Conservation (phyloP, 2,329 filamentous ascomycete species). For the Aphanocladium album region DNA sequence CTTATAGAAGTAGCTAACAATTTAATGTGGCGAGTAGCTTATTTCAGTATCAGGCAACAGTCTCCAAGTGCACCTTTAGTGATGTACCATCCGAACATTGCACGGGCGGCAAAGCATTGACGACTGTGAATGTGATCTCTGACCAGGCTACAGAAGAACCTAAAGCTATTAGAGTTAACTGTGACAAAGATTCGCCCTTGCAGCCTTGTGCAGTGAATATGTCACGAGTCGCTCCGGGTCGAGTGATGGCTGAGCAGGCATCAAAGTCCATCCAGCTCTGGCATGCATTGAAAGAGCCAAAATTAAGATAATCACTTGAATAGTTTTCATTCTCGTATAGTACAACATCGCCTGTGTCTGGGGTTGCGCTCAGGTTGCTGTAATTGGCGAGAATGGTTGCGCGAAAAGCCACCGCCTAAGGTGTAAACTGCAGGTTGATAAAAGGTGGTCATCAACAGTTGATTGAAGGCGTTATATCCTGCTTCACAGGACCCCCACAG, state of each 20-base stretch:
- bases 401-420: neutral
- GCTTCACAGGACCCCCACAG: neutral
- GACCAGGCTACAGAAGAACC: neutral
- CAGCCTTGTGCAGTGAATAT: neutral
- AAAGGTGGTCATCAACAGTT: neutral
- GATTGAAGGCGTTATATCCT: neutral
- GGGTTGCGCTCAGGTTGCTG: neutral
- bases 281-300: neutral
- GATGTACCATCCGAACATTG: neutral
- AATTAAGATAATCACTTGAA: neutral
- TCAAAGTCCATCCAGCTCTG: constrained; percentile 2
- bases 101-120: neutral
- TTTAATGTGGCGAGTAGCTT: neutral
- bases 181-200: neutral
- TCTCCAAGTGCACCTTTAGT: neutral
- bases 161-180: neutral
- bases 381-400: neutral
- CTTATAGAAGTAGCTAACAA: no score
- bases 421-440: neutral
- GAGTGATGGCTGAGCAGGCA: neutral
- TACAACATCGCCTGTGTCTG: neutral
- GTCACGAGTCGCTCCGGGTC: neutral
- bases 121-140: neutral
- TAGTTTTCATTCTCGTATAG: neutral
- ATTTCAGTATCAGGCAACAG: neutral